These are phyloP conservation scores for Pseudopithomyces chartarum DNA, from an alignment of 2,329 filamentous ascomycete genomes.

Conservation along the genomic window DNA sequence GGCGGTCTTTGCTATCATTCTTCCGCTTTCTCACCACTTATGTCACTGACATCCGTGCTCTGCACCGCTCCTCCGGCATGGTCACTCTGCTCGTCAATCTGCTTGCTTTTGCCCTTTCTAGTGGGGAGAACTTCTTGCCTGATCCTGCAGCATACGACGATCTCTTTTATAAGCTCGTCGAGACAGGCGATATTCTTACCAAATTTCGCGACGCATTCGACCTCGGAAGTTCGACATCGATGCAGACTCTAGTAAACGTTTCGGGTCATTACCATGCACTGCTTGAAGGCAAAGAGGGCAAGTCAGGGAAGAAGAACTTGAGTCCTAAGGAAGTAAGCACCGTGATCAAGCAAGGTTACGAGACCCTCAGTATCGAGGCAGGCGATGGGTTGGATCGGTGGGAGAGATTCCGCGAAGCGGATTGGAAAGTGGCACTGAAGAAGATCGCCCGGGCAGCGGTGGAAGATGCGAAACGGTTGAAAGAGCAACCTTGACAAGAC, in stretches of 20 bases:
- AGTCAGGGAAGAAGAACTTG: conserved; percentile 65
- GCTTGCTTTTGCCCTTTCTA: conserved; percentile 80
- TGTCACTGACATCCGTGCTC: conserved; percentile 71
- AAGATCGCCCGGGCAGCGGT: conserved; percentile 83
- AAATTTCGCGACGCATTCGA: conserved; percentile 82
- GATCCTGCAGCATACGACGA: conserved; percentile 90
- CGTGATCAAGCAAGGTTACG: conserved; percentile 95
- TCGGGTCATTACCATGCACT: conserved; percentile 86
- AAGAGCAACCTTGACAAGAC: conserved; percentile 33
- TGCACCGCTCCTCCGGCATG: conserved; percentile 72
- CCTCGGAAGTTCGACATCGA: conserved; percentile 59
- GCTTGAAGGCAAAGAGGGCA: conserved; percentile 63
- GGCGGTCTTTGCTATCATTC: conserved; percentile 84
- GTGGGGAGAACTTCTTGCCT: conserved; percentile 88
- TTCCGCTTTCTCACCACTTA: conserved; percentile 92
- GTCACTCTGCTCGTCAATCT: conserved; percentile 81
- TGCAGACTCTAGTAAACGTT: conserved; percentile 82
- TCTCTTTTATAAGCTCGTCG: conserved; percentile 97
- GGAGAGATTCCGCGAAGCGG: conserved; percentile 85
- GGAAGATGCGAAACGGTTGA: conserved; percentile 63
- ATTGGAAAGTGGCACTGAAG: conserved; percentile 84
- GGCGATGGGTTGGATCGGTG: conserved; percentile 85
- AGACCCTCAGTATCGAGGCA: conserved; percentile 88
- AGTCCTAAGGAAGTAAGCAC: conserved; percentile 84
- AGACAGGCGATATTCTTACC: conserved; percentile 79